Base-by-base conservation (phyloP, 2,329 filamentous ascomycete genomes). In the Stemphylium vesicarium region DNA sequence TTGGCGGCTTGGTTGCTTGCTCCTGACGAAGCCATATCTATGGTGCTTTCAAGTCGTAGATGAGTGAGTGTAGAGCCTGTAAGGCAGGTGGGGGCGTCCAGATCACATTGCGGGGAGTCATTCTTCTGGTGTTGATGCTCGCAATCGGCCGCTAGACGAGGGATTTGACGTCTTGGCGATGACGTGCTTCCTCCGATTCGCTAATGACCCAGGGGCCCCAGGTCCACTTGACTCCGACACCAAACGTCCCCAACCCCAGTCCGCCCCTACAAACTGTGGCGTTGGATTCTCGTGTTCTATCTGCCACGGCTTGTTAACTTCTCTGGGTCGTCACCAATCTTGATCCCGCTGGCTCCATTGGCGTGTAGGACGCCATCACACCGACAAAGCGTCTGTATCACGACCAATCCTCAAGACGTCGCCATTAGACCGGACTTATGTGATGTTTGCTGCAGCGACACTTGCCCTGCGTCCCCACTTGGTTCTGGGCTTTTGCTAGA, bases 101-200 rank as follows among this genome's bases (percentile, higher is more conserved):
- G 50, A 55, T 57, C 55, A 64, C 68, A 57, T 64, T 58, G 65
- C 56, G 64, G 57, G 60, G 64, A 67, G 66, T 68, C 65, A 66
- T 65, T 60, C 59, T 59, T 57, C 51, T 52, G 38, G 47, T 50
- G 43, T 58, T 60, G 57, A 62, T 65, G 61, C 65, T 64, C 56
- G 31, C 50, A 39, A 54, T 50, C 52, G 42, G 50, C 59, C 69
- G 60, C 69, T 70, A 72, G 58, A 60, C 55, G 56, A 57, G 57
- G 59, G 59, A 59, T 41, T 43, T 49, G 40, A 54, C 44, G 46
- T 47, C 67, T 68, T 68, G 63, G 66, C 66, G 45, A 72, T 68
- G 69, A 70, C 70, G 69, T 69, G 66, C 64, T 67, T 54, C 16
- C 48, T 22, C 49, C 38, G 31, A 48, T 46, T 46, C 36, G 44